These are phyloP conservation scores for Jaltomata sinuosa DNA, from an alignment of 257 asterid genomes.

Conservation along the genomic window DNA sequence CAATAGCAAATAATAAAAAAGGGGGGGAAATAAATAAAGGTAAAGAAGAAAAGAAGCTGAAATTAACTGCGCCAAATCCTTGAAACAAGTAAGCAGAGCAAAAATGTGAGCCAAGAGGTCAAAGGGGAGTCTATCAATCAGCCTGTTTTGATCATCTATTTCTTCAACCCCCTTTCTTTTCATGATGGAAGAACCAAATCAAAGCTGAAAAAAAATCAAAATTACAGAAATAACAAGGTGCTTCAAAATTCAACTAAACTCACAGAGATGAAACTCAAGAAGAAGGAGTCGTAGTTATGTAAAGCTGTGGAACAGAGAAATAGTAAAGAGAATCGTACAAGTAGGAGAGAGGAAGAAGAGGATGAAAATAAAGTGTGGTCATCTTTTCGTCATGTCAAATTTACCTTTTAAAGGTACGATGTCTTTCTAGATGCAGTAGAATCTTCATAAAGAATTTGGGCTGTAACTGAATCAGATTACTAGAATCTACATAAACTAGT, in stretches of 20 bases:
- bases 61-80: slow-evolving; percentile 73
- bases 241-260: neutral
- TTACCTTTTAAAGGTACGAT: neutral
- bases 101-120: slow-evolving; percentile 80
- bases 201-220: neutral
- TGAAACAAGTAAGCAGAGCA: slow-evolving; percentile 60
- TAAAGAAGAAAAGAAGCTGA: neutral
- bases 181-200: neutral
- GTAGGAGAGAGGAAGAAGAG: slow-evolving; percentile 1
- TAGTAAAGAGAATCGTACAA: neutral
- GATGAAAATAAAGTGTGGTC: slow-evolving; percentile 35
- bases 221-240: neutral
- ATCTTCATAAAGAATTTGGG: neutral
- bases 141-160: slow-evolving; percentile 36
- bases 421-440: neutral
- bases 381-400: slow-evolving; percentile 30
- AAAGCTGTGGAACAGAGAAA: slow-evolving; percentile 19
- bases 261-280: neutral
- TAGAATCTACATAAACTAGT: neutral
- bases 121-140: slow-evolving; percentile 66
- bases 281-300: neutral
- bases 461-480: neutral
- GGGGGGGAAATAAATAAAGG: neutral
- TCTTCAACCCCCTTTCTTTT: slow-evolving; percentile 24
- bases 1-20: neutral